Evolutionary conservation across 2,329 filamentous ascomycete genomes (phyloP).

Genomic region (Tolypocladium amazonense): DNA sequence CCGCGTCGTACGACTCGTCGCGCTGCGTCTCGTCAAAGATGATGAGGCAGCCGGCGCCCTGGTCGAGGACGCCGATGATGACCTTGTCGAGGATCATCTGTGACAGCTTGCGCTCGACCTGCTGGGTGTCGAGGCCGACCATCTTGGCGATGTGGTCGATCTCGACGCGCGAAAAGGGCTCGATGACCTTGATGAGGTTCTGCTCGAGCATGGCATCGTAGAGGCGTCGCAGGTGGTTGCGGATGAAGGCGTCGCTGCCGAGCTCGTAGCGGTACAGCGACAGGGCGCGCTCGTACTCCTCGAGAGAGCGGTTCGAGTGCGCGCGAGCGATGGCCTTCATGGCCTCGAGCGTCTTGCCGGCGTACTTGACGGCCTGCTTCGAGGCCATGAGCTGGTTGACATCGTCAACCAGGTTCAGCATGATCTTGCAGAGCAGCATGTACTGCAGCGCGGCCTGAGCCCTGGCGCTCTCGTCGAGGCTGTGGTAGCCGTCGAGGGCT

Average conservation of each 20-base stretch:
- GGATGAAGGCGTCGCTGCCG: conserved; percentile 89
- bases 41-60: conserved; percentile 94
- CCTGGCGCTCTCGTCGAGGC: conserved; percentile 75
- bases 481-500: conserved; percentile 92
- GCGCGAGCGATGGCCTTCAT: conserved; percentile 98
- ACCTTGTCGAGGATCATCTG: conserved; percentile 99
- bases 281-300: conserved; percentile 92
- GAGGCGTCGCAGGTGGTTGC: conserved; percentile 86
- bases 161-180: conserved; percentile 95
- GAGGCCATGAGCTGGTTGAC: conserved; percentile 90
- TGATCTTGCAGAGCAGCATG: conserved; percentile 99
- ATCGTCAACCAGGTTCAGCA: conserved; percentile 95
- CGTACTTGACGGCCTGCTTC: conserved; percentile 95
- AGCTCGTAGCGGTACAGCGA: conserved; percentile 88
- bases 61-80: conserved; percentile 93
- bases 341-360: conserved; percentile 88
- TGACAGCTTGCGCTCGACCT: conserved; percentile 95
- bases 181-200: conserved; percentile 99
- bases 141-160: conserved; percentile 96
- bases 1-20: conserved; percentile 89
- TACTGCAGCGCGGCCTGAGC: conserved; percentile 98
- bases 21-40: conserved; percentile 92
- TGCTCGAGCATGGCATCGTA: conserved; percentile 99
- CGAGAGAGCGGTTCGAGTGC: conserved; percentile 87
- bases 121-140: conserved; percentile 89